Evolutionary conservation across 306 rosid species (phyloP).

Genomic region (Gynostemma pentaphyllum): DNA sequence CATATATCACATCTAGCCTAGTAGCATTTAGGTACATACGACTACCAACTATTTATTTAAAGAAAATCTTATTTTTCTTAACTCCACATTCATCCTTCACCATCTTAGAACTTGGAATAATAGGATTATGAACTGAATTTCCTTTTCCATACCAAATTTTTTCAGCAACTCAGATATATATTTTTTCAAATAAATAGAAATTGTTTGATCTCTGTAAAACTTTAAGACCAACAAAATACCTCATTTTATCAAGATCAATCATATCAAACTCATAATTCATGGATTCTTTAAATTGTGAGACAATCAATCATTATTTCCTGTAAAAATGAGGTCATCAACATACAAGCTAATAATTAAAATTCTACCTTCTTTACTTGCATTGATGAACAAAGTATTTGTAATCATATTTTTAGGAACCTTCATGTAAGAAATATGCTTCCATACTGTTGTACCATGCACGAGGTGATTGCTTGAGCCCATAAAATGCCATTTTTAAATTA

Average conservation of each 20-base stretch:
- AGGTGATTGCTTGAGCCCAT: no score
- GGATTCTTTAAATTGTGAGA: neutral
- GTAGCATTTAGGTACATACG: neutral
- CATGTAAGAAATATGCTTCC: neutral
- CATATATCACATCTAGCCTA: neutral
- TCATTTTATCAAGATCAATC: neutral
- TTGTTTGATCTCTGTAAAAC: neutral
- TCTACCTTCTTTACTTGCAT: no score
- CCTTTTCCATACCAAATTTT: neutral
- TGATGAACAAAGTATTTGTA: neutral
- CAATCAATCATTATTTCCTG: neutral
- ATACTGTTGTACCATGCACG: neutral
- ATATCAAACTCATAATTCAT: neutral
- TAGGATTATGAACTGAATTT: no score
- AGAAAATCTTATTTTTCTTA: no score
- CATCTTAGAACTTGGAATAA: no score
- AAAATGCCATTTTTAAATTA: neutral
- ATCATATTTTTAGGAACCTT: neutral
- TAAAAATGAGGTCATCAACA: neutral
- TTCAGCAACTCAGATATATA: neutral
- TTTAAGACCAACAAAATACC: neutral
- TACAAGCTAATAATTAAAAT: no score
- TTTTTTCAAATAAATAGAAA: neutral
- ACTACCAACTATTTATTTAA: neutral
- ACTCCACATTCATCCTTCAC: no score